A percentile compares a stretch with the other conserved stretches of the same genome.
Conservation (phyloP, 257 asterid species). For the Euphrasia confusa region DNA sequence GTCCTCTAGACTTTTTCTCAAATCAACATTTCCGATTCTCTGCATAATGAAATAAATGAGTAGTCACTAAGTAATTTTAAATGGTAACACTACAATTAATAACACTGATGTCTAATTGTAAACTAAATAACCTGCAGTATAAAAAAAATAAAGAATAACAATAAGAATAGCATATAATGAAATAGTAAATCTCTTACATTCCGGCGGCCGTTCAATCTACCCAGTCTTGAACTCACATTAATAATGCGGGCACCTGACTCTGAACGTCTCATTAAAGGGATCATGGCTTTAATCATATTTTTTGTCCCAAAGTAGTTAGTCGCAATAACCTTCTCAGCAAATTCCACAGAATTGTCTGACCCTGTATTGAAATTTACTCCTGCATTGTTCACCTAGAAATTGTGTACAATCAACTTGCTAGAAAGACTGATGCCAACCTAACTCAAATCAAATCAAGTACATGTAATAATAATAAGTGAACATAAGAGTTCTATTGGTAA, state of each 20-base stretch:
- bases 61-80: neutral
- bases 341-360: slow-evolving; percentile 66
- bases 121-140: neutral
- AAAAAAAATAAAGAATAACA: neutral
- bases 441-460: neutral
- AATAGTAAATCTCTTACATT: slow-evolving; percentile 42
- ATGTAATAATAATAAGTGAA: neutral
- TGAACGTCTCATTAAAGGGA: slow-evolving; percentile 75
- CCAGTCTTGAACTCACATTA: slow-evolving; percentile 72
- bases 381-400: slow-evolving; percentile 84
- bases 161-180: neutral
- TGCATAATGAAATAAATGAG: slow-evolving; percentile 14
- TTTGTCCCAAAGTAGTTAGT: slow-evolving; percentile 93
- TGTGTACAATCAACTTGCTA: neutral
- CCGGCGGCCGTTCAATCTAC: slow-evolving; percentile 70
- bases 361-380: slow-evolving; percentile 87
- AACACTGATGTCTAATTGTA: neutral
- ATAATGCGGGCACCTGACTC: slow-evolving; percentile 83
- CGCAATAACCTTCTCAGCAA: slow-evolving; percentile 56
- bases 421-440: too few relatives aligned
- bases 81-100: neutral
- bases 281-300: slow-evolving; percentile 69
- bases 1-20: slow-evolving; percentile 68
- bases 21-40: slow-evolving; percentile 46
- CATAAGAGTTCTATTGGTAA: neutral